Conservation (phyloP, 371 early-diverging fungal genomes). For the Rhizomucor pusillus region DNA sequence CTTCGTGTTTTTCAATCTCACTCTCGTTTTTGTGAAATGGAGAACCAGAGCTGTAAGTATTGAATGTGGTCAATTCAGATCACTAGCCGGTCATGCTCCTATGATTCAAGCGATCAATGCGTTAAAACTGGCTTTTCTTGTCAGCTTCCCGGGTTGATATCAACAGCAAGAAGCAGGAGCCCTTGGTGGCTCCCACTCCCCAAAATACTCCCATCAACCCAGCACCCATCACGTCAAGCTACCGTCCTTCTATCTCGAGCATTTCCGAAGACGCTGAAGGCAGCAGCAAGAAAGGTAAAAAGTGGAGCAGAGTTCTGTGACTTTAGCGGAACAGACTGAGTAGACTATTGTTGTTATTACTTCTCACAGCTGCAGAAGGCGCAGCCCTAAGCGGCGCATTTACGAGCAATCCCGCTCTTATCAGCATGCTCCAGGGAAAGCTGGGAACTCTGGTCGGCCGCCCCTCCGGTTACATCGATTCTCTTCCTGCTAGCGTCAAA, state of each 20-base stretch:
- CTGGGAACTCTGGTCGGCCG: slow-evolving; percentile 78
- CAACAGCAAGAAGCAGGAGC: slow-evolving; percentile 30
- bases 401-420: slow-evolving; percentile 42
- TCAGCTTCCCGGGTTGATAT: slow-evolving; percentile 23
- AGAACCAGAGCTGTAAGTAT: too few relatives aligned
- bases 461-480: slow-evolving; percentile 80
- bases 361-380: not conserved
- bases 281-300: not conserved
- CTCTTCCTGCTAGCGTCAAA: slow-evolving; percentile 68
- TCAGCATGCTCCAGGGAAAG: slow-evolving; percentile 66
- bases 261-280: slow-evolving; percentile 36
- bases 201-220: slow-evolving; percentile 48
- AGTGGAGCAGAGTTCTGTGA: not conserved
- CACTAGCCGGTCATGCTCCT: too few relatives aligned
- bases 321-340: too few relatives aligned
- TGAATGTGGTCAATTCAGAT: too few relatives aligned
- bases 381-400: slow-evolving; percentile 18
- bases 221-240: slow-evolving; percentile 41
- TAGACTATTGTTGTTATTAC: not conserved
- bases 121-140: not conserved
- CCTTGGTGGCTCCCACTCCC: slow-evolving; percentile 43
- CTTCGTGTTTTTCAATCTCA: too few relatives aligned
- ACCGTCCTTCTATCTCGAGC: slow-evolving; percentile 35
- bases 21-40: too few relatives aligned
- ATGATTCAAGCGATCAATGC: too few relatives aligned